These are phyloP conservation scores for Vittaforma corneae DNA, from an alignment of 371 early-diverging fungal genomes.

Conservation along the genomic window DNA sequence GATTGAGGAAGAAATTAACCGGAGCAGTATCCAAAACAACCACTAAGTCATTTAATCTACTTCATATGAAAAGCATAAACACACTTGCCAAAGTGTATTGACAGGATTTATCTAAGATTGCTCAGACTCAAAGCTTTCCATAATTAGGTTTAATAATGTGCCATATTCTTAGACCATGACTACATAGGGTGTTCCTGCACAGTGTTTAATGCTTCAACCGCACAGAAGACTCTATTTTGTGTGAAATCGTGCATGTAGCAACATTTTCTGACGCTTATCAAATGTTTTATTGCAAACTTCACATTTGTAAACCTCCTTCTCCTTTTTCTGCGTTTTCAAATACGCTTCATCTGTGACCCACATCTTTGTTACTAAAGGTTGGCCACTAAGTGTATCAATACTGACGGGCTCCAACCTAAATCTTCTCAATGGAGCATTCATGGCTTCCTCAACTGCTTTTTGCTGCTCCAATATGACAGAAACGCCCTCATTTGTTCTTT, in stretches of 20 bases:
- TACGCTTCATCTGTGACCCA: slow-evolving; percentile 25
- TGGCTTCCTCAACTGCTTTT: slow-evolving; percentile 13
- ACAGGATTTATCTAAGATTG: too few species aligned
- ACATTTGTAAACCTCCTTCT: slow-evolving; percentile 13
- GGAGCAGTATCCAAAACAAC: not conserved
- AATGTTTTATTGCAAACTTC: slow-evolving; percentile 39
- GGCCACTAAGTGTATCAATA: slow-evolving; percentile 33
- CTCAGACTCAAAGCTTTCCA: too few species aligned
- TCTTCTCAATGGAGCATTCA: slow-evolving; percentile 8
- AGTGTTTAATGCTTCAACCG: not conserved
- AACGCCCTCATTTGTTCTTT: not conserved
- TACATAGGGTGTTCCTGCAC: too few species aligned
- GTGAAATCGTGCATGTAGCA: slow-evolving; percentile 36
- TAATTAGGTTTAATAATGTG: too few species aligned
- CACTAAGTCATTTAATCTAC: too few species aligned
- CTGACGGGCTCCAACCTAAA: slow-evolving; percentile 19
- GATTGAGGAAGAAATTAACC: slow-evolving; percentile 69
- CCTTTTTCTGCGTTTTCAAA: not conserved
- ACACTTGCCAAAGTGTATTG: too few species aligned
- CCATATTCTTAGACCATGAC: too few species aligned
- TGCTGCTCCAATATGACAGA: slow-evolving; percentile 9
- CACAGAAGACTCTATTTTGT: slow-evolving; percentile 3
- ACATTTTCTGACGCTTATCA: slow-evolving; percentile 34
- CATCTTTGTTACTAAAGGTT: slow-evolving; percentile 30
- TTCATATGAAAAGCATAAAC: too few species aligned